Evolutionary conservation across 2,329 filamentous ascomycete genomes (phyloP), one percentile per base, ranked within the genome.

Genomic region (Cryphonectria carpinicola): DNA sequence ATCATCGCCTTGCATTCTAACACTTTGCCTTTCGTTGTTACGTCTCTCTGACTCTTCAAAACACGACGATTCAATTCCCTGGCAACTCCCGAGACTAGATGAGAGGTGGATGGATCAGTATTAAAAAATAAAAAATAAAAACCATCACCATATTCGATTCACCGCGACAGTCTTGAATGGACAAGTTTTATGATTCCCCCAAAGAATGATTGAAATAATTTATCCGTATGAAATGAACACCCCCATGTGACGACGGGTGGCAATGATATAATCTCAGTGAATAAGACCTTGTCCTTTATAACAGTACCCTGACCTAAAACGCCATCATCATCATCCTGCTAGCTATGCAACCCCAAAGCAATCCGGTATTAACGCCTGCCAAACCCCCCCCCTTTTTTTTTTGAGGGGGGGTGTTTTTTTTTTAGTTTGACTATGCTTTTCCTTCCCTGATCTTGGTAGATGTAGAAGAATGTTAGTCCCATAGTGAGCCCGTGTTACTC

Each of bases 281-380:
- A 49, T 10, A n/a, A 49, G 46, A 8, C 46, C 46, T 3, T 25
- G n/a, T 58, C 41, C 62, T 66, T 32, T 61, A n/a, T 28, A 32
- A 52, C 19, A 65, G 11, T 25, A 32, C 56, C 67, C 41, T 41
- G 62, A 46, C 65, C 61, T 65, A 56, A 19, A 71, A 71, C 70
- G 70, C 70, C 67, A n/a, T 32, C 52, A 11, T 71, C 58, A 25
- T 71, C 58, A 25, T 39, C 56, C 54, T 56, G 22, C 56, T 46
- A 60, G 19, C 39, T 37, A 17, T 58, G 54, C 58, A n/a, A 60
- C 8, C 56, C 43, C 54, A 69, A 64, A 63, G 35, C 28, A 66
- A 69, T 43, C 63, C 63, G 35, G 63, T 49, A 64, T 41, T 49
- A 35, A 62, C 54, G 32, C 58, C 49, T 56, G 67, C 19, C 46